Base-by-base conservation (phyloP, 768 basidiomycete species). In the Naganishia antarctica region DNA sequence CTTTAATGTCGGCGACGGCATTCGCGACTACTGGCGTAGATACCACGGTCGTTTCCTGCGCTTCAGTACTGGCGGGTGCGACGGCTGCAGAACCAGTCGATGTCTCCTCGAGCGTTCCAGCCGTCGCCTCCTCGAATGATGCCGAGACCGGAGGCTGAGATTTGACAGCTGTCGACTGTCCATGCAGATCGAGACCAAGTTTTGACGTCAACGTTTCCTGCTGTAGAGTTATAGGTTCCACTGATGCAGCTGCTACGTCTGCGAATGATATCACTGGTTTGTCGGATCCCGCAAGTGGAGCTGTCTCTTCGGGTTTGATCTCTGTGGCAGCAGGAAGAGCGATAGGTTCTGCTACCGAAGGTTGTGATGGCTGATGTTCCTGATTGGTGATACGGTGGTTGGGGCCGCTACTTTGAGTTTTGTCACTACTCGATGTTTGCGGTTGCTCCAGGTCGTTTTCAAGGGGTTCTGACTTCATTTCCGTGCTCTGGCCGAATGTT, bases 141-240 rank as follows among this genome's bases (percentile, higher is more conserved):
- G n/a, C n/a, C n/a, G n/a, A n/a, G n/a, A n/a, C n/a, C n/a, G n/a
- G n/a, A n/a, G n/a, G n/a, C n/a, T n/a, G n/a, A n/a, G n/a, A n/a
- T n/a, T n/a, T n/a, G n/a, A 25, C 51, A 7, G 31, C 25, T 13
- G 31, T 29, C n/a, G n/a, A n/a, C n/a, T n/a, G n/a, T n/a, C n/a
- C 53, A 7, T 57, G 37, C 4, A 57, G 21, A 57, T 57, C 34
- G 12, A 57, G 53, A 34, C 53, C 53, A 23, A 57, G 53, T 13
- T 57, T 57, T 4, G 53, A 57, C 8, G 53, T 37, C 59, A 45
- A 12, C 25, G 26, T 5, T 1, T 34, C 23, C 11, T 46, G 21
- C n/a, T n/a, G n/a, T n/a, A n/a, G n/a, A 8, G 11, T 15, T 31
- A 13, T 25, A 16, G 9, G 11, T 25, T 49, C 47, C n/a, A 26